Base-by-base conservation (phyloP, 1,139 yeast genomes). In the Candida tetrigidarum region DNA sequence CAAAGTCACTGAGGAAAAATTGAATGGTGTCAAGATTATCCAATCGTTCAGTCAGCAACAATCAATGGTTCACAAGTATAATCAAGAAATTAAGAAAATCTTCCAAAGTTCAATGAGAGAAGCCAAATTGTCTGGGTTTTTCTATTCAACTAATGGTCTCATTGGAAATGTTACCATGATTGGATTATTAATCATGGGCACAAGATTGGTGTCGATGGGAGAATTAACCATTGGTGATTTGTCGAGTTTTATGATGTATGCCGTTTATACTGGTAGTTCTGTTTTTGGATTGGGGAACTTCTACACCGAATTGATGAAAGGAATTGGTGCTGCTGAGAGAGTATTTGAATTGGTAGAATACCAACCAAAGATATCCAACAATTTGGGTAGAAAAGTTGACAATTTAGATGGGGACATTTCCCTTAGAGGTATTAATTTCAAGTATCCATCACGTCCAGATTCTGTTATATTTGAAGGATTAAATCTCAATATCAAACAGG, bases 281-380 rank as follows among this genome's bases (percentile, higher is more conserved):
- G 88, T 92, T 28, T 88, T 87, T 63, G 97, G 97, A 1, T 66
- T 93, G 35, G 93, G 97, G 0, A 86, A 86, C 49, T 92, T 92
- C 62, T 92, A 91, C 59, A 86, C 96, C 1, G 98, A 93, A 60
- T 69, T 92, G 48, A 92, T 93, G 96, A 93, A 92, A 68, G 98
- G 97, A 40, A 86, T 92, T 6, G 99, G 99, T 49, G 98, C 98
- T 0, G 95, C 97, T 0, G 87, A 96, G 44, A 77, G 99, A 51
- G 71, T 93, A 44, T 93, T 93, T 68, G 98, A 93, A 64, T 72
- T 93, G 40, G 78, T 86, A 42, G 97, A 91, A 54, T 80, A 86
- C 62, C 69, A 82, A 47, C 93, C 97, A 2, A 60, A 66, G 23
- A 89, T 92, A 37, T 73, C 79, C 29, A 80, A 90, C 10, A 76